A percentile compares a stretch with the other conserved stretches of the same genome.
Conservation (phyloP, 305 asterid species). For the Ilex paraguariensis region DNA sequence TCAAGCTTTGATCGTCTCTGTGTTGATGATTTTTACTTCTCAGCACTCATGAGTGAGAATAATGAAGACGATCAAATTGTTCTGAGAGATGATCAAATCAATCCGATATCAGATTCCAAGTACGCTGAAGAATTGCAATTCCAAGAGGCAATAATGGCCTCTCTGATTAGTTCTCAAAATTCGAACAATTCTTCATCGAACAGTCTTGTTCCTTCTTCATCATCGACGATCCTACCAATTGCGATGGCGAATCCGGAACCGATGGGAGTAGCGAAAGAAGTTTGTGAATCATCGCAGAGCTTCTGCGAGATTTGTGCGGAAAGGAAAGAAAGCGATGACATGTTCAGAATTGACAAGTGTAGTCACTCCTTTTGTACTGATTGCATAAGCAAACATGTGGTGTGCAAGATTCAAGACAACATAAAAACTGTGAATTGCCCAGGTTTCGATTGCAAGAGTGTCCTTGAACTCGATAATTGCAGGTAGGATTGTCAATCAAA, state of each 20-base stretch:
- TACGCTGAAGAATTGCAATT: slow-evolving; percentile 23
- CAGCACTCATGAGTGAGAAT: not conserved
- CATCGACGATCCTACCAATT: not conserved
- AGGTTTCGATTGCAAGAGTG: slow-evolving; percentile 24
- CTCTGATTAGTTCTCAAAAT: not conserved
- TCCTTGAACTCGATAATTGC: slow-evolving; percentile 17
- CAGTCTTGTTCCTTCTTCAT: not conserved
- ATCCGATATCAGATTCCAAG: slow-evolving; percentile 7
- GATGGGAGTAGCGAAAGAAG: not conserved
- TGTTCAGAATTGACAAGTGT: slow-evolving; percentile 28
- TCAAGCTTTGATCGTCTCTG: not conserved
- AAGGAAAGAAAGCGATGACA: slow-evolving; percentile 12
- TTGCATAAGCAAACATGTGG: slow-evolving; percentile 38
- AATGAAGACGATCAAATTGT: not conserved
- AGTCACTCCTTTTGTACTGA: slow-evolving; percentile 32
- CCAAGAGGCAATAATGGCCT: slow-evolving; percentile 21
- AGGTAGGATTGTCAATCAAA: not conserved
- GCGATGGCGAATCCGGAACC: not conserved
- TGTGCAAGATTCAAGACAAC: slow-evolving; percentile 12
- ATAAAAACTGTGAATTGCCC: slow-evolving; percentile 30
- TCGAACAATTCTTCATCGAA: not conserved
- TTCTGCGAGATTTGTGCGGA: slow-evolving; percentile 46
- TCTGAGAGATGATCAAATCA: not conserved
- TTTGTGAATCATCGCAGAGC: slow-evolving; percentile 13
- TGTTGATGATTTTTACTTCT: slow-evolving; percentile 17